Percentiles rank a stretch among this genome's conserved stretches.
These are phyloP conservation scores for Blumeria graminis DNA, from an alignment of 2,329 filamentous ascomycete species.

Conservation along the genomic window DNA sequence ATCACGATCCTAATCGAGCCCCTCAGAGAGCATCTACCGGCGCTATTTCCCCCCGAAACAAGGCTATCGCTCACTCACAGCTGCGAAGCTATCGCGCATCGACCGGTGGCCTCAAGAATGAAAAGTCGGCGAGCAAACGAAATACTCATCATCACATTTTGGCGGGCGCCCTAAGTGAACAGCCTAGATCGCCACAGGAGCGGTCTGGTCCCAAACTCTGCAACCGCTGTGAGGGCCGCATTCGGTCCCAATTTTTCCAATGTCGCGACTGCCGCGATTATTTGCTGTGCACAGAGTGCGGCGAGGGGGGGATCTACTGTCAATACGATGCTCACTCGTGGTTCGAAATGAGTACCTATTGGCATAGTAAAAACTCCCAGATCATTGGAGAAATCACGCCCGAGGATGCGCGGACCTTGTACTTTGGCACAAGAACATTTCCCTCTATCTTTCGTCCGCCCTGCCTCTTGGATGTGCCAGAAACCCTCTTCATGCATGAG, in stretches of 20 bases:
- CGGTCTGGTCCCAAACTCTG: not conserved
- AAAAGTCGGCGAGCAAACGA: not conserved
- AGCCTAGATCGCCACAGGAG: not conserved
- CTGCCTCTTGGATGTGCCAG: not conserved
- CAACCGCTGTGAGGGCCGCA: not conserved
- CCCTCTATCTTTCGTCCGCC: slow-evolving; percentile 2
- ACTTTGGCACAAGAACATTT: not conserved
- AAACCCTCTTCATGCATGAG: slow-evolving; percentile 1
- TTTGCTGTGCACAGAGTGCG: not conserved
- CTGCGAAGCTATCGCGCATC: not conserved
- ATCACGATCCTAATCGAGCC: not conserved
- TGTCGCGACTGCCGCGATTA: not conserved
- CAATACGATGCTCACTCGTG: not conserved
- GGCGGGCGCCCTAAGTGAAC: not conserved
- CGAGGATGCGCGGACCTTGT: not conserved
- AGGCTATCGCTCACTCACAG: not conserved
- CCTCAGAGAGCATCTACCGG: not conserved
- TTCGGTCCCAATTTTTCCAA: not conserved
- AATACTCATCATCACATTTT: not conserved
- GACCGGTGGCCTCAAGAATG: not conserved
- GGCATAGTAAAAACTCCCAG: not conserved
- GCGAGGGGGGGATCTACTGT: not conserved
- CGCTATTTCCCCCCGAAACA: not conserved
- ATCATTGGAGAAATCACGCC: not conserved
- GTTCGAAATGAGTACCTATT: not conserved